phyloP scores from a whole-genome alignment of 1,284 basidiomycete genomes.

The Exobasidium rhododendri region DNA sequence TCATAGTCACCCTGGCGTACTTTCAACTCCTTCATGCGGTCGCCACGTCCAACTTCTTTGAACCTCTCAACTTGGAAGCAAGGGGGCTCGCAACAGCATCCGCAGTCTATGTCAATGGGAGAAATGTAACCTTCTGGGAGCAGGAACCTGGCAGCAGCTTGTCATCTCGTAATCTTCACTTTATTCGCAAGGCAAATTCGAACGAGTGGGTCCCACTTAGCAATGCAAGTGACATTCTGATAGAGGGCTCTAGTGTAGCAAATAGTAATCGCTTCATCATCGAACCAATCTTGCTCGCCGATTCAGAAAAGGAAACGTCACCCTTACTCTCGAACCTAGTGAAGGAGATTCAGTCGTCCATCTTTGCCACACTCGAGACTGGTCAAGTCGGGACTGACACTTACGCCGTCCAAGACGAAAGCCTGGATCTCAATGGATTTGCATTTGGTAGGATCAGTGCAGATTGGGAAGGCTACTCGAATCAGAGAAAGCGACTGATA shows the following conservation, averaged over 20 bases:
- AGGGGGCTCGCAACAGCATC: conserved; percentile 27
- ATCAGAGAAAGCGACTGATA: neutral
- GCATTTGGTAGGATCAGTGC: conserved; percentile 14
- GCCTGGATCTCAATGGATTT: neutral
- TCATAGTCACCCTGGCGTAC: conserved; percentile 82
- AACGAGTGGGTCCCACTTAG: conserved; percentile 1
- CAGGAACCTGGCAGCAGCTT: neutral
- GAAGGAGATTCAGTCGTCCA: neutral
- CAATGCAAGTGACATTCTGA: neutral
- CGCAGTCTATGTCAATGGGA: neutral
- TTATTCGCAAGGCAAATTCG: conserved; percentile 6
- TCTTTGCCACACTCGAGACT: neutral
- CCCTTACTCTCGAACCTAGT: conserved; percentile 11
- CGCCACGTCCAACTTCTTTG: conserved; percentile 62
- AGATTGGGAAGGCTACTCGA: neutral
- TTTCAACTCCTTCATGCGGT: conserved; percentile 84
- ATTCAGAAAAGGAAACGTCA: conserved; percentile 27
- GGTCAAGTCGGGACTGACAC: neutral
- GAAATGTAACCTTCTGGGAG: neutral
- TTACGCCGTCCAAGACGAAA: neutral
- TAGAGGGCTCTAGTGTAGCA: neutral
- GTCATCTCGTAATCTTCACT: neutral
- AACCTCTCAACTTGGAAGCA: conserved; percentile 38
- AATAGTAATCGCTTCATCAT: conserved; percentile 22
- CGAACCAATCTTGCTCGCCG: conserved; percentile 37